Evolutionary conservation across 192 early-diverging fungal species (phyloP), one percentile per base, ranked within the genome.

Genomic region (Rhizophagus sp.): DNA sequence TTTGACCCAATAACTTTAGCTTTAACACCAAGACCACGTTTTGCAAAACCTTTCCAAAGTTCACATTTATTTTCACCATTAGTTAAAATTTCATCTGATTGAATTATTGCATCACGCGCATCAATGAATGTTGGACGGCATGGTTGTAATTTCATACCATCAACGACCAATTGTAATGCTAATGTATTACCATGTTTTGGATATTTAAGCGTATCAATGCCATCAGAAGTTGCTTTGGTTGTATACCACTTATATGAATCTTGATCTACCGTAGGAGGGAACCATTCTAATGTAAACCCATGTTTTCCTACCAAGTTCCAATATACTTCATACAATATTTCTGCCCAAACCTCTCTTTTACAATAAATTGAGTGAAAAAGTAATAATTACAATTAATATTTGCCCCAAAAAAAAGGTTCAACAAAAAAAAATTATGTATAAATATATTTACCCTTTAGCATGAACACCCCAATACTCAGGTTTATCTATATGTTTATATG

Each of bases 401-500:
- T 47, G 11, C 2, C 11, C 12, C 12, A 47, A 12, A 47, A 47
- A 47, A 47, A 12, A 2, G 44, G 11, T 47, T 8, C 12, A 47
- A 57, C 0, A 17, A 19, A 57, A 5, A 5, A 27, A 30, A 30
- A 30, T 30, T 30, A 30, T 30, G 30, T 30, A 30, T 30, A 30
- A 30, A 24, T 71, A 76, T 36, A 36, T 12, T 63, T 92, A 91
- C 62, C 97, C 97, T 83, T 94, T 96, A 75, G 93, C 93, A 81
- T 98, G 97, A 5, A 94, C 97, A 39, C 95, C 97, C 92, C 94
- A 95, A 86, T 97, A 98, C 11, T 86, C 92, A n/a, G 91, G 92
- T 61, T 88, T 90, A 65, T 91, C 89, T 81, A 98, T 89, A 78
- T 85, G 90, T 65, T 80, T 82, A 87, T 95, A 98, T 0, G 93